Base-by-base conservation (phyloP, 2,329 filamentous ascomycete genomes). In the Exophiala spinifera region DNA sequence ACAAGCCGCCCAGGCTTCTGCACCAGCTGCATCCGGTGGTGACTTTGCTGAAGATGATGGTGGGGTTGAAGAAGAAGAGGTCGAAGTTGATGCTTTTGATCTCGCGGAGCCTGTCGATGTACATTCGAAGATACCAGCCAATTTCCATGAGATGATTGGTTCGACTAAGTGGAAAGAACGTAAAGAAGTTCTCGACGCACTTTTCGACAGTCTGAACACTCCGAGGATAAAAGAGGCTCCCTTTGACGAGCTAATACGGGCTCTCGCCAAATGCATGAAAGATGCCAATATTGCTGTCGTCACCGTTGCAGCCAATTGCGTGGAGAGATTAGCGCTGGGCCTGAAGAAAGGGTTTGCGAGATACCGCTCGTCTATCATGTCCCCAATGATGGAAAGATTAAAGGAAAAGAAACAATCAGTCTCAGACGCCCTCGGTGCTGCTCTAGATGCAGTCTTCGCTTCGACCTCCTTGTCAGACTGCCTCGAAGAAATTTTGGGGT, bases 111-210 rank as follows among this genome's bases (percentile, higher is more conserved):
- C 92, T 0, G 86, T 96, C 56, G 91, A 99, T 68, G 85, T 96
- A 1, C 72, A 89, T 52, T 80, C 87, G 34, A 94, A 92, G 64
- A 78, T 97, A 2, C 88, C 92, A 0, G 83, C 84, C 36, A 85
- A 91, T 68, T 91, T 96, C 61, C 80, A 83, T 61, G 94, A 99
- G 19, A 85, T 87, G 55, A 76, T 99, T 25, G 86, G 82, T 0
- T 97, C 92, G 8, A 86, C 91, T 0, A 99, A 99, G 70, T 99
- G 94, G 94, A 99, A 99, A 69, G 95, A 99, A 63, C 82, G 94
- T 58, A 99, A 99, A 72, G 94, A 99, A 63, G 89, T 89, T 0
- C 79, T 97, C 2, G 94, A 99, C 57, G 89, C 83, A 8, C 79
- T 96, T 0, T 87, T 86, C 63, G 81, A 82, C 13, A 79, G 84